Evolutionary conservation across 1,139 yeast species (phyloP).

Genomic region (Yamadazyma oceani): DNA sequence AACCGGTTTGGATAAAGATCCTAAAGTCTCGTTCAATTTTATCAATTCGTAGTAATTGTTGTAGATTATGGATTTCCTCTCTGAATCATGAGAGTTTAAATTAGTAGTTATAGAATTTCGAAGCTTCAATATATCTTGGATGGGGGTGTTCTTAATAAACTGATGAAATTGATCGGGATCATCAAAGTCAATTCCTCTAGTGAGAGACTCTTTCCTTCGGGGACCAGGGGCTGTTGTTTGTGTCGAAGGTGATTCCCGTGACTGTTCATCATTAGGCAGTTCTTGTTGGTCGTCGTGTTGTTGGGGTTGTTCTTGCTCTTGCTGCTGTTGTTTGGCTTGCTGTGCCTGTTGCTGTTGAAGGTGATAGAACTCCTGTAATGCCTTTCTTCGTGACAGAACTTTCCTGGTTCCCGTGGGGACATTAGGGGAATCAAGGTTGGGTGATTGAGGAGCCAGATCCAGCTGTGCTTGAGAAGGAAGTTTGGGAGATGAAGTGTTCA

Average conservation of each 20-base stretch:
- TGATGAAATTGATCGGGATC: slow-evolving; percentile 27
- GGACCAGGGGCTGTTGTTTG: too few relatives aligned
- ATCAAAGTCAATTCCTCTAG: slow-evolving; percentile 15
- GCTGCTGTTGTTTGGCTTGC: slow-evolving; percentile 4
- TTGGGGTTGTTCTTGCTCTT: slow-evolving; percentile 1
- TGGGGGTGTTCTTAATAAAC: slow-evolving; percentile 33
- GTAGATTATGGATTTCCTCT: slow-evolving; percentile 46
- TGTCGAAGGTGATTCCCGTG: too few relatives aligned
- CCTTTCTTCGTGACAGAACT: slow-evolving; percentile 43
- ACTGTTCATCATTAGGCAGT: too few relatives aligned
- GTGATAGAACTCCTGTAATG: slow-evolving; percentile 46
- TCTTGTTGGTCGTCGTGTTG: slow-evolving; percentile 1
- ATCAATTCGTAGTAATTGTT: slow-evolving; percentile 48
- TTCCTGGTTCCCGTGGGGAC: slow-evolving; percentile 21
- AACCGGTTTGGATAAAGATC: slow-evolving; percentile 26
- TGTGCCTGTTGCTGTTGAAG: slow-evolving; percentile 20
- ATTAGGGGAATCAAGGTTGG: slow-evolving; percentile 7
- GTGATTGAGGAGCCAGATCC: slow-evolving; percentile 10
- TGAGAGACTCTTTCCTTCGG: slow-evolving; percentile 4
- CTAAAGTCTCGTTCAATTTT: slow-evolving; percentile 40
- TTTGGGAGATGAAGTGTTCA: slow-evolving; percentile 8
- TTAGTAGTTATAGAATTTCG: slow-evolving; percentile 34
- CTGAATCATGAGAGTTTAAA: slow-evolving; percentile 41
- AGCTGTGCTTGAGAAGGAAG: background rate
- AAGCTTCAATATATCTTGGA: slow-evolving; percentile 36